Evolutionary conservation across 805 yeast species (phyloP).

Genomic region (Yarrowia osloensis): DNA sequence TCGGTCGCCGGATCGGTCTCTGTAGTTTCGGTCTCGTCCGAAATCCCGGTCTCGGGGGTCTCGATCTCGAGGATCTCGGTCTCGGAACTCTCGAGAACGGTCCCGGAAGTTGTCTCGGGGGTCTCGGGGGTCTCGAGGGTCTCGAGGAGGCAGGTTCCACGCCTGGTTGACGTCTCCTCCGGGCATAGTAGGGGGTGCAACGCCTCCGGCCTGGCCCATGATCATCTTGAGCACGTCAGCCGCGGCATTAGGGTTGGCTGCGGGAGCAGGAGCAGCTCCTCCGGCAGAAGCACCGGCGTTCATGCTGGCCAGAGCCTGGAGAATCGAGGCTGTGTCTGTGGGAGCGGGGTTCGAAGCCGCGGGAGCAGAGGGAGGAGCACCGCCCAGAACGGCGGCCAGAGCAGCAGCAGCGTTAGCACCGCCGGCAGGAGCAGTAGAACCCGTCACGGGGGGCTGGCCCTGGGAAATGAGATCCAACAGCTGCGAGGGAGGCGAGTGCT

Average conservation of each 20-base stretch:
- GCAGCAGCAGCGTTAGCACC: conserved; percentile 30
- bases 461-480: conserved; percentile 37
- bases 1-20: conserved; percentile 10
- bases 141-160: conserved; percentile 31
- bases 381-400: conserved; percentile 36
- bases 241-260: conserved; percentile 20
- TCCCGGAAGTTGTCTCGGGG: conserved; percentile 19
- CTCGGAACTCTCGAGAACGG: conserved; percentile 18
- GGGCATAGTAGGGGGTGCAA: neutral
- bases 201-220: conserved; percentile 15
- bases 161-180: conserved; percentile 29
- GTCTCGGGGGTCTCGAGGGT: neutral
- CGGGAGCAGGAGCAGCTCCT: conserved; percentile 39
- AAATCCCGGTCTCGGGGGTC: conserved; percentile 29
- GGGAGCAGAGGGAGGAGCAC: conserved; percentile 36
- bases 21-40: conserved; percentile 31
- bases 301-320: conserved; percentile 69
- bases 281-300: conserved; percentile 49
- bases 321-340: conserved; percentile 61
- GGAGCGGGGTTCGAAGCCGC: conserved; percentile 38
- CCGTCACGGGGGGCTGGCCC: conserved; percentile 34
- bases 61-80: conserved; percentile 29
- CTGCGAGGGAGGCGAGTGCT: conserved; percentile 58
- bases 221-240: conserved; percentile 26
- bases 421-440: conserved; percentile 29